Conservation (phyloP, 768 basidiomycete species). For the Cyclocybe aegerita region DNA sequence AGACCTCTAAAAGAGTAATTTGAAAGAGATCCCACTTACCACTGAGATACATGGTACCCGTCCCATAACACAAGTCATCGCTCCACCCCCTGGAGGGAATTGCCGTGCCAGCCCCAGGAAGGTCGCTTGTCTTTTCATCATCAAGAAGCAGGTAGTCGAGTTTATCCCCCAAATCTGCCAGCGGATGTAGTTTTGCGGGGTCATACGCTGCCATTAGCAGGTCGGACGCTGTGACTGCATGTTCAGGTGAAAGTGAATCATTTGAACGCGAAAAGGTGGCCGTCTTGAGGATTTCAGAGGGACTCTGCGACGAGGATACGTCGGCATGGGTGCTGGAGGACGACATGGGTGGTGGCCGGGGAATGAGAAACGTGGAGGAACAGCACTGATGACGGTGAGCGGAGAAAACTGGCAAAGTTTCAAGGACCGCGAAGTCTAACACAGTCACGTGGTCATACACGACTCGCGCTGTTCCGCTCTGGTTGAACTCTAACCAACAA, state of each 20-base stretch:
- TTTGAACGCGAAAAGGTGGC: slow-evolving; percentile 49
- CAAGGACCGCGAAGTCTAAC: slow-evolving; percentile 19
- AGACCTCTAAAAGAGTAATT: slow-evolving; percentile 52
- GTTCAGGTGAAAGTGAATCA: slow-evolving; percentile 41
- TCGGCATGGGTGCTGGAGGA: slow-evolving; percentile 23
- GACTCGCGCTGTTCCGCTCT: neutral
- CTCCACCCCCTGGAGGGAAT: slow-evolving; percentile 97
- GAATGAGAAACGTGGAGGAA: slow-evolving; percentile 14
- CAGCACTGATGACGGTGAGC: slow-evolving; percentile 13
- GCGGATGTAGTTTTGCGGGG: slow-evolving; percentile 89
- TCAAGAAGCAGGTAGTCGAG: slow-evolving; percentile 95
- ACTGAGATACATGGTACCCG: slow-evolving; percentile 96
- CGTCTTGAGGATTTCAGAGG: slow-evolving; percentile 44
- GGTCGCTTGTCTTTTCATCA: slow-evolving; percentile 90
- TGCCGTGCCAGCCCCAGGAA: slow-evolving; percentile 88
- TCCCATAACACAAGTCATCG: slow-evolving; percentile 99
- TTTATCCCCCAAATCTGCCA: slow-evolving; percentile 90
- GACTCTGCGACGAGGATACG: slow-evolving; percentile 44
- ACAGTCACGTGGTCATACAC: neutral
- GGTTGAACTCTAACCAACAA: neutral
- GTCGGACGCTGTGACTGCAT: slow-evolving; percentile 80
- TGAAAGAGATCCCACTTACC: slow-evolving; percentile 78
- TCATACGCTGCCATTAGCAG: slow-evolving; percentile 87
- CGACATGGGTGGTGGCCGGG: slow-evolving; percentile 27
- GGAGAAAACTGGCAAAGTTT: slow-evolving; percentile 22